phyloP scores from a whole-genome alignment of 78 protist genomes.

The Dictyostelium purpureum region DNA sequence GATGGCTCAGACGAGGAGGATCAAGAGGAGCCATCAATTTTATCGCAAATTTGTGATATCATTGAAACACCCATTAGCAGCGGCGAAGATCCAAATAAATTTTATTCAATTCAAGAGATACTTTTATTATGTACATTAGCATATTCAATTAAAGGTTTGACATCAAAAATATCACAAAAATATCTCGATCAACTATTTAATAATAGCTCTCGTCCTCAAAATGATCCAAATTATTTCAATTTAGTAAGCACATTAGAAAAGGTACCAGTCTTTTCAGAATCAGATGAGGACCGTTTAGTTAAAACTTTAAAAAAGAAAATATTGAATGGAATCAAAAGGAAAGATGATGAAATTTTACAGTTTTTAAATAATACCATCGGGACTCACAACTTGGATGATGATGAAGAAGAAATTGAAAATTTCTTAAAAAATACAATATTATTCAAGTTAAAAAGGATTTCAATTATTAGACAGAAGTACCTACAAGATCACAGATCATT shows the following conservation, averaged over 20 bases:
- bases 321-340: background rate
- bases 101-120: slow-evolving; percentile 28
- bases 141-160: slow-evolving; percentile 31
- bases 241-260: background rate
- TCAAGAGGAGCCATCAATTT: slow-evolving; percentile 1
- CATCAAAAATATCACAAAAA: slow-evolving; percentile 5
- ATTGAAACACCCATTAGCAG: slow-evolving; percentile 23
- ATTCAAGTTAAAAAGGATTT: background rate
- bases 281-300: background rate
- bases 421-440: background rate
- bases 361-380: background rate
- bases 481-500: slow-evolving; percentile 1
- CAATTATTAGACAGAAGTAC: background rate
- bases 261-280: background rate
- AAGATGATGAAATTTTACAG: background rate
- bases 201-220: background rate
- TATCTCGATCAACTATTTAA: background rate
- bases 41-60: slow-evolving; percentile 32
- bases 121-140: slow-evolving; percentile 22
- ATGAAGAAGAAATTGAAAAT: background rate
- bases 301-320: background rate
- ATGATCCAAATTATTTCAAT: background rate
- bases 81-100: too few species aligned
- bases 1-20: background rate
- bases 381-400: background rate